A percentile compares a stretch with the other conserved stretches of the same genome.
These are phyloP conservation scores for Suillus paluster DNA, from an alignment of 768 basidiomycete genomes.

Conservation along the genomic window DNA sequence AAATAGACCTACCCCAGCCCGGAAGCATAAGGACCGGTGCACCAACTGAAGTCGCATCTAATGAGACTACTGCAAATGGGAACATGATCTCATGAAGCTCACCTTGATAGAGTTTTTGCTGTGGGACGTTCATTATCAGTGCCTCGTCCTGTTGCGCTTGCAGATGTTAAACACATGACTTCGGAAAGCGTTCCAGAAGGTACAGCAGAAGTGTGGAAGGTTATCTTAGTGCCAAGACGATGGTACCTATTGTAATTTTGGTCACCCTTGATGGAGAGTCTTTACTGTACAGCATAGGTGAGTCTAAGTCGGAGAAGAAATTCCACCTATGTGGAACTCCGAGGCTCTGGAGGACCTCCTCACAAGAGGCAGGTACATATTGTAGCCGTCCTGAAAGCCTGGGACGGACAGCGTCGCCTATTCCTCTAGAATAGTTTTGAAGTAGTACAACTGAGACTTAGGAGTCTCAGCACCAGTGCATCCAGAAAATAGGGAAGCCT, in stretches of 20 bases:
- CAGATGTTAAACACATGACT: not conserved
- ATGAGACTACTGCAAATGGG: not conserved
- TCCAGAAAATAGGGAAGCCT: not conserved
- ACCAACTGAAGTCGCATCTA: not conserved
- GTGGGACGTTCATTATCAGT: not conserved
- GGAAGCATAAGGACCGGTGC: not conserved
- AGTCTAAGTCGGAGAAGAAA: not conserved
- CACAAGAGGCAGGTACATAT: not conserved
- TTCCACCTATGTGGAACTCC: not conserved
- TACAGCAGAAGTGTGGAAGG: not conserved
- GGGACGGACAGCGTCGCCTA: not conserved
- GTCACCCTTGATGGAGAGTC: not conserved
- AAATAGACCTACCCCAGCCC: not conserved
- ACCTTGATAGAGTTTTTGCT: not conserved
- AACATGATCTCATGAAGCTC: too few relatives aligned
- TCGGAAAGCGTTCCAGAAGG: not conserved
- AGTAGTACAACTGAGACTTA: not conserved
- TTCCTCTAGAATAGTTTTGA: not conserved
- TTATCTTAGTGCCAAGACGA: not conserved
- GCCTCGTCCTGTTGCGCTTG: not conserved
- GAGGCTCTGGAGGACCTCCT: not conserved
- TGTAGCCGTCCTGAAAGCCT: not conserved
- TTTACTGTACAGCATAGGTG: too few relatives aligned
- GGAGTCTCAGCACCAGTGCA: not conserved
- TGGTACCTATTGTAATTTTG: not conserved